Evolutionary conservation across 306 rosid genomes (phyloP).

Genomic region (Dryas drummondii): DNA sequence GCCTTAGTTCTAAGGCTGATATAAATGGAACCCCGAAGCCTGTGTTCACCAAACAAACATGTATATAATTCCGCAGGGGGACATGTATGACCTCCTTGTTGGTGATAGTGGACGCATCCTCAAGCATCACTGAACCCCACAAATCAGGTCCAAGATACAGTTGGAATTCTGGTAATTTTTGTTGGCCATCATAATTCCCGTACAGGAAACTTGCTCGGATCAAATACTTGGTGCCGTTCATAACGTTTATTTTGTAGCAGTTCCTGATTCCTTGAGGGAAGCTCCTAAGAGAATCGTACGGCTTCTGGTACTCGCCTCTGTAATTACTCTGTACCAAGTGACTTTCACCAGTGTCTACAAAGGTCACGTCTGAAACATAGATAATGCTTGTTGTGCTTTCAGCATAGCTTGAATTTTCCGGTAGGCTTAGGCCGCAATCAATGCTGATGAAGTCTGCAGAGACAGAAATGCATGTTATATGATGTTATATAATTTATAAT

Average conservation of each 20-base stretch:
- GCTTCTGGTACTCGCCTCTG: background rate
- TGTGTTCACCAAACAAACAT: conserved; percentile 43
- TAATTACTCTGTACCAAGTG: no score
- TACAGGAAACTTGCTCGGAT: conserved; percentile 43
- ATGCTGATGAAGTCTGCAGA: no score
- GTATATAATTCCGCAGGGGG: conserved; percentile 22
- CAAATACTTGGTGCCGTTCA: conserved; percentile 32
- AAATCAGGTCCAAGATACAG: conserved; percentile 40
- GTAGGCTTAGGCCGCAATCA: no score
- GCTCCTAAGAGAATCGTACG: conserved; percentile 36
- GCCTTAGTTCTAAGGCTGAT: conserved; percentile 39
- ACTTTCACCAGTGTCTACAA: no score
- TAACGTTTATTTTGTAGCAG: conserved; percentile 46
- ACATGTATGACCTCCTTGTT: conserved; percentile 35
- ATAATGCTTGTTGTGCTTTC: no score
- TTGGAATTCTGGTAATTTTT: conserved; percentile 28
- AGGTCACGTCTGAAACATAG: no score
- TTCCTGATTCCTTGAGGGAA: conserved; percentile 44
- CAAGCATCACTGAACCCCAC: conserved; percentile 26
- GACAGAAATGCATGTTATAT: no score
- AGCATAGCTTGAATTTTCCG: no score
- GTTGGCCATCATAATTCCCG: conserved; percentile 43
- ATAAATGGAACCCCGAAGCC: conserved; percentile 45
- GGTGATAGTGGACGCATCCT: background rate
- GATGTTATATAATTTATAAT: no score